phyloP scores from a whole-genome alignment of 2,329 filamentous ascomycete genomes.

The Cephalotrichum gorgonifer region DNA sequence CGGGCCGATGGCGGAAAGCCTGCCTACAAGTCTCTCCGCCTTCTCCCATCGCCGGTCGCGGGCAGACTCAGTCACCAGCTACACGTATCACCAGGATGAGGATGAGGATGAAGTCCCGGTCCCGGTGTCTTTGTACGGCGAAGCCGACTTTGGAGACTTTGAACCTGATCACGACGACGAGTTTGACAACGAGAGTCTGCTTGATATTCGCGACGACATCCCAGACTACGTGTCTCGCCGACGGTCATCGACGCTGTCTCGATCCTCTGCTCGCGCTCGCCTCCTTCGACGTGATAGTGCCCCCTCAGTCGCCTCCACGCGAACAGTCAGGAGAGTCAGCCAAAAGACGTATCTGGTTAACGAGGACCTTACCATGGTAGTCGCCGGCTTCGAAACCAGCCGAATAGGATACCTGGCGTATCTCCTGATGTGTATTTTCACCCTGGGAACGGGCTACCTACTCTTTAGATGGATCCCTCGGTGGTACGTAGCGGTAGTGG shows the following conservation, averaged over 20 bases:
- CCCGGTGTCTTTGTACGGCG: constrained; percentile 26
- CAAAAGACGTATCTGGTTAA: constrained; percentile 92
- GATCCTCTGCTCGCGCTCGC: constrained; percentile 46
- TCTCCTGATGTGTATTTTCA: constrained; percentile 56
- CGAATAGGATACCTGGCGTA: constrained; percentile 59
- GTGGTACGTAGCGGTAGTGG: constrained; percentile 71
- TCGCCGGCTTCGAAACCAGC: constrained; percentile 84
- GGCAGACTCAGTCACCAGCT: constrained; percentile 78
- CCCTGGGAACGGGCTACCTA: constrained; percentile 71
- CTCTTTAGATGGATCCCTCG: constrained; percentile 82
- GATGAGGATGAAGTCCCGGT: constrained; percentile 35
- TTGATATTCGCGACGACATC: background rate
- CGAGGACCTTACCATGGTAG: constrained; percentile 87
- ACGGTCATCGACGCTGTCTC: constrained; percentile 51
- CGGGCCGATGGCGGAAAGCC: constrained; percentile 85
- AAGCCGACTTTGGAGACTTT: constrained; percentile 11
- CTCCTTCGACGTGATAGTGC: constrained; percentile 63
- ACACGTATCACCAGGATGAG: constrained; percentile 79
- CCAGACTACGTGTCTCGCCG: constrained; percentile 40
- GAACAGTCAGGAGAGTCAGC: constrained; percentile 37
- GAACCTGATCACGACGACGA: constrained; percentile 23
- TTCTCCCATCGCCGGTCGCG: constrained; percentile 77
- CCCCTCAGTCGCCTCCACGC: constrained; percentile 54
- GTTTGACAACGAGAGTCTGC: constrained; percentile 22
- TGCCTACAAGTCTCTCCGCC: constrained; percentile 88